Evolutionary conservation across 305 asterid species (phyloP).

Genomic region (Rubia tinctorum): DNA sequence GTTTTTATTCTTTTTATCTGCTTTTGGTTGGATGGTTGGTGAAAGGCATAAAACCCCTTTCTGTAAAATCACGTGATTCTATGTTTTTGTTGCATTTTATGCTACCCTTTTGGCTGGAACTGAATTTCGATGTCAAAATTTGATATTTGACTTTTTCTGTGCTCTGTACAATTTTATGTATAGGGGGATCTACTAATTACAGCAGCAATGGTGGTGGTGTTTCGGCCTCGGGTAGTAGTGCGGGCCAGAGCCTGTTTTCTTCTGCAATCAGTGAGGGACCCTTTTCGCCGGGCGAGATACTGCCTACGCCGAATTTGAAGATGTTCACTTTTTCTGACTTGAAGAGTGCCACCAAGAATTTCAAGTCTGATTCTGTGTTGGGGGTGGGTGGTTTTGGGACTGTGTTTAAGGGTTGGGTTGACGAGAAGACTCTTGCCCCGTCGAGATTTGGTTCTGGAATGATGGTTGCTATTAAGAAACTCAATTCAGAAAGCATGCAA

Average conservation of each 20-base stretch:
- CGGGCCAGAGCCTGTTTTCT: slow-evolving; percentile 65
- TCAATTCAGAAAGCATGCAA: slow-evolving; percentile 68
- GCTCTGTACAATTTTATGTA: background rate
- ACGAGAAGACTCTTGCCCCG: slow-evolving; percentile 64
- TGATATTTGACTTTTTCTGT: slow-evolving; percentile 15
- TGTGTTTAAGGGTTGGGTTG: slow-evolving; percentile 90
- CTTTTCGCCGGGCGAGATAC: slow-evolving; percentile 43
- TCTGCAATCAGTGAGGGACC: slow-evolving; percentile 52
- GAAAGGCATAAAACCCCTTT: background rate
- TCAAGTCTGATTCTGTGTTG: slow-evolving; percentile 65
- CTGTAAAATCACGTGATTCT: background rate
- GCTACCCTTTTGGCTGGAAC: background rate
- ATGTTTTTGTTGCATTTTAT: background rate
- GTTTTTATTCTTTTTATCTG: background rate
- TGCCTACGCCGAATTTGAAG: slow-evolving; percentile 51
- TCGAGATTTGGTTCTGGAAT: slow-evolving; percentile 56
- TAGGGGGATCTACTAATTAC: slow-evolving; percentile 49
- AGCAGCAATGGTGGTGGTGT: slow-evolving; percentile 58
- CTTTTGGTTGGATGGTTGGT: slow-evolving; percentile 2
- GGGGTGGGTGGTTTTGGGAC: slow-evolving; percentile 91
- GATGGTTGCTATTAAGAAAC: slow-evolving; percentile 83
- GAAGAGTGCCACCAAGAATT: slow-evolving; percentile 58
- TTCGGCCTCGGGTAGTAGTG: slow-evolving; percentile 58
- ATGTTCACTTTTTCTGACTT: slow-evolving; percentile 56
- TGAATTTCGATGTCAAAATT: background rate